Evolutionary conservation across 1,284 basidiomycete species (phyloP).

Genomic region (Sanguinoderma infundibulare): DNA sequence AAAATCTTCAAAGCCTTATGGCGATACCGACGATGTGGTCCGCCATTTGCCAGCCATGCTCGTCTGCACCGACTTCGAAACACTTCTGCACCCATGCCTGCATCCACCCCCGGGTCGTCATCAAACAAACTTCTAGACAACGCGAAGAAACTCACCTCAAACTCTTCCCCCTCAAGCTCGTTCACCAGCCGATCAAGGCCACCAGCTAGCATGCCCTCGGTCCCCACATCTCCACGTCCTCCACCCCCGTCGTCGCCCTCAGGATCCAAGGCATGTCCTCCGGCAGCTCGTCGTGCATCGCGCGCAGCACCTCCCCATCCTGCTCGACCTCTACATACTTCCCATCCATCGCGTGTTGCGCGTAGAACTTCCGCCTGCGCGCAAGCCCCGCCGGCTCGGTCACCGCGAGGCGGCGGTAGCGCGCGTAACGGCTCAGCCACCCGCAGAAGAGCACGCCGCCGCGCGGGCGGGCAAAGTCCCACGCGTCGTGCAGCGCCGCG

Average conservation of each 20-base stretch:
- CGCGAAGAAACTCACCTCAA: conserved; percentile 18
- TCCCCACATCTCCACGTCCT: conserved; percentile 21
- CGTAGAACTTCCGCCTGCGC: conserved; percentile 14
- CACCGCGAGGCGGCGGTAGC: conserved; percentile 23
- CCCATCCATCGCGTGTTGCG: conserved; percentile 21
- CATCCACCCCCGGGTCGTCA: neutral
- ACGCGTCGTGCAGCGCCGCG: conserved; percentile 19
- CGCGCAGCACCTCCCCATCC: conserved; percentile 12
- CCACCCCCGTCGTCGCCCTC: conserved; percentile 10
- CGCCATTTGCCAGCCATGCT: conserved; percentile 22
- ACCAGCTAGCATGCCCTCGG: conserved; percentile 20
- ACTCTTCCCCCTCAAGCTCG: conserved; percentile 23
- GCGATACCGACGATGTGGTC: conserved; percentile 25
- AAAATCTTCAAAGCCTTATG: neutral
- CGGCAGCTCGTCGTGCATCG: conserved; percentile 25
- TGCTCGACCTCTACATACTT: conserved; percentile 17
- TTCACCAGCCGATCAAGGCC: conserved; percentile 23
- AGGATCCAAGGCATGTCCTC: conserved; percentile 20
- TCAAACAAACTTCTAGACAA: no score
- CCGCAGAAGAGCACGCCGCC: conserved; percentile 18
- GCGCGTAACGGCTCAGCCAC: conserved; percentile 25
- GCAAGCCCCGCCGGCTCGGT: conserved; percentile 16
- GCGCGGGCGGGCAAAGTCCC: conserved; percentile 17
- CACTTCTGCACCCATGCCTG: conserved; percentile 28
- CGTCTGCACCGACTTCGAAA: conserved; percentile 19